Evolutionary conservation across 768 basidiomycete species (phyloP).

Genomic region (Gloeophyllum trabeum): DNA sequence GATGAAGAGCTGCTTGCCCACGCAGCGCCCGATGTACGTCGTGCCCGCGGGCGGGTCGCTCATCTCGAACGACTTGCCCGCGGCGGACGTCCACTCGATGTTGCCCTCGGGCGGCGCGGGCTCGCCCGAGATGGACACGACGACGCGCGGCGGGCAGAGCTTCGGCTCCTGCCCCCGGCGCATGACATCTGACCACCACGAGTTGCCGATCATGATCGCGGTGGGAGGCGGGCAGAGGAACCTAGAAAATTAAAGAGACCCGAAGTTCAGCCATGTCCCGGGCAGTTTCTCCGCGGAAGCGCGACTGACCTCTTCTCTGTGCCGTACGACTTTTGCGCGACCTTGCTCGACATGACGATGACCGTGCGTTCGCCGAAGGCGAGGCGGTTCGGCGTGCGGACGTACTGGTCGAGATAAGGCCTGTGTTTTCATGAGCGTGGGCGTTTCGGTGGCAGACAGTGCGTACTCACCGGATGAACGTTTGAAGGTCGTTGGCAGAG

Average conservation of each 20-base stretch:
- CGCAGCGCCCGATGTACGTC: conserved; percentile 86
- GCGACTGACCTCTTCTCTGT: conserved; percentile 81
- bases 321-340: conserved; percentile 95
- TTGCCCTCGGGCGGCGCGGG: conserved; percentile 75
- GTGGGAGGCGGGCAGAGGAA: conserved; percentile 93
- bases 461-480: conserved; percentile 59
- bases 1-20: conserved; percentile 92
- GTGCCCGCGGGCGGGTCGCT: conserved; percentile 70
- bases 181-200: conserved; percentile 84
- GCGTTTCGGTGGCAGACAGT: not conserved
- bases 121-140: conserved; percentile 89
- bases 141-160: conserved; percentile 67
- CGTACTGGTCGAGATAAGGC: conserved; percentile 78
- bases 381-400: conserved; percentile 74
- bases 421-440: conserved; percentile 24
- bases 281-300: too few relatives aligned
- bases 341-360: conserved; percentile 95
- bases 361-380: conserved; percentile 89
- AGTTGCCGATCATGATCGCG: conserved; percentile 87
- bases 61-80: conserved; percentile 77
- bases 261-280: not conserved
- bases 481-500: conserved; percentile 61
- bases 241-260: conserved; percentile 20
- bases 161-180: conserved; percentile 69
- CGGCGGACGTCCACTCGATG: conserved; percentile 79